These are phyloP conservation scores for Lactarius quietus DNA, from an alignment of 768 basidiomycete species.

Conservation along the genomic window DNA sequence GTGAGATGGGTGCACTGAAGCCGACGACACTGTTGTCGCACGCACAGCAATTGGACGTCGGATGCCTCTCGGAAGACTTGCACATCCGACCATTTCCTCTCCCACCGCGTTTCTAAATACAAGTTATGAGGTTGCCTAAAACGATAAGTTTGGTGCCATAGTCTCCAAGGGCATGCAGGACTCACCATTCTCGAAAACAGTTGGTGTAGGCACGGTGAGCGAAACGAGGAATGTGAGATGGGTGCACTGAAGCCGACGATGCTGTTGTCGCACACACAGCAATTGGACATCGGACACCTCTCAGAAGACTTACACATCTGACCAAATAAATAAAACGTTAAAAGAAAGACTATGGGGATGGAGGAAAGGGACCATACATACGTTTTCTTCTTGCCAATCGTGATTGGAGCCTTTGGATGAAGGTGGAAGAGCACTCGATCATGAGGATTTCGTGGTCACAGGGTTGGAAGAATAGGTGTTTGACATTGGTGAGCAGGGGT, in stretches of 20 bases:
- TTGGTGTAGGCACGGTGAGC: no score
- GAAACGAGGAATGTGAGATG: no score
- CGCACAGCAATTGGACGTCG: constrained; percentile 96
- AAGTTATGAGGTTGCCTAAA: no score
- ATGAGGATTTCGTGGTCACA: constrained; percentile 95
- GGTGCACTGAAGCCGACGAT: no score
- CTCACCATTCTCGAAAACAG: no score
- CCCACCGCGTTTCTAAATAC: no score
- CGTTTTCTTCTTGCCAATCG: constrained; percentile 98
- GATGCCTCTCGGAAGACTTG: constrained; percentile 98
- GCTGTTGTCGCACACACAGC: no score
- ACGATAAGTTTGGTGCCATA: no score
- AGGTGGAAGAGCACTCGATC: constrained; percentile 91
- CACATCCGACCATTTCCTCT: no score
- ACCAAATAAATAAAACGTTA: constrained; percentile 32
- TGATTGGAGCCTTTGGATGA: constrained; percentile 92
- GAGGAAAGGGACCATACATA: constrained; percentile 51
- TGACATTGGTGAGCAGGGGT: constrained; percentile 94
- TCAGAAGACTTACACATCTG: constrained; percentile 96
- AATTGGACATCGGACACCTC: constrained; percentile 97
- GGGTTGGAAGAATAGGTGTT: constrained; percentile 98
- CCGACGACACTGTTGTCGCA: no score
- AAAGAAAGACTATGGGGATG: constrained; percentile 11
- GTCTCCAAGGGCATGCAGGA: no score
- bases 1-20: no score